Evolutionary conservation across 306 rosid species (phyloP).

Genomic region (Malus asiatica): DNA sequence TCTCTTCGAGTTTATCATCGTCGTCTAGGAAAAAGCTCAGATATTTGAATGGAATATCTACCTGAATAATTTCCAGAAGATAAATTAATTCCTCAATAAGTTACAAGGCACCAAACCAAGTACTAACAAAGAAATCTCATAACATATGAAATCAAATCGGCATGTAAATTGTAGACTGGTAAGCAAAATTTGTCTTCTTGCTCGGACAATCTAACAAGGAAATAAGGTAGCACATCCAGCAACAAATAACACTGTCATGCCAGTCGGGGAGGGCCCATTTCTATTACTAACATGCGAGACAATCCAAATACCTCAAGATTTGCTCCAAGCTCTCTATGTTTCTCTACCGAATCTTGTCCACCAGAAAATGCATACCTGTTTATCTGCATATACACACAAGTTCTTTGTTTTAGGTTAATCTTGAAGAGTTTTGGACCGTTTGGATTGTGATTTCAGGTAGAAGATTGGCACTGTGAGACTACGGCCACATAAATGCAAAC

Average conservation of each 20-base stretch:
- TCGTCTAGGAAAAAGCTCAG: slow-evolving; percentile 77
- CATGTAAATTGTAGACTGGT: not conserved
- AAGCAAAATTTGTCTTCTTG: not conserved
- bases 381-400: slow-evolving; percentile 45
- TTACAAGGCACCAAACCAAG: not conserved
- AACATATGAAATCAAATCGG: not conserved
- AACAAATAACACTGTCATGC: not conserved
- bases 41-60: slow-evolving; percentile 87
- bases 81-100: not conserved
- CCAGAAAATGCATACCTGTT: slow-evolving; percentile 85
- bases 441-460: not conserved
- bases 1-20: slow-evolving; percentile 67
- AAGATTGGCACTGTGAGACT: not conserved
- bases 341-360: slow-evolving; percentile 86
- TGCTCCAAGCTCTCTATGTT: slow-evolving; percentile 81
- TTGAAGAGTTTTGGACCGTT: not conserved
- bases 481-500: slow-evolving; percentile 23
- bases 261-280: not conserved
- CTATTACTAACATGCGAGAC: not conserved
- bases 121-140: not conserved
- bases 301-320: slow-evolving; percentile 61
- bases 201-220: not conserved
- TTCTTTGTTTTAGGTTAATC: not conserved
- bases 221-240: not conserved
- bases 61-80: slow-evolving; percentile 39